Evolutionary conservation across 805 yeast genomes (phyloP).

Genomic region (Kodamaea kaohsiungensis): DNA sequence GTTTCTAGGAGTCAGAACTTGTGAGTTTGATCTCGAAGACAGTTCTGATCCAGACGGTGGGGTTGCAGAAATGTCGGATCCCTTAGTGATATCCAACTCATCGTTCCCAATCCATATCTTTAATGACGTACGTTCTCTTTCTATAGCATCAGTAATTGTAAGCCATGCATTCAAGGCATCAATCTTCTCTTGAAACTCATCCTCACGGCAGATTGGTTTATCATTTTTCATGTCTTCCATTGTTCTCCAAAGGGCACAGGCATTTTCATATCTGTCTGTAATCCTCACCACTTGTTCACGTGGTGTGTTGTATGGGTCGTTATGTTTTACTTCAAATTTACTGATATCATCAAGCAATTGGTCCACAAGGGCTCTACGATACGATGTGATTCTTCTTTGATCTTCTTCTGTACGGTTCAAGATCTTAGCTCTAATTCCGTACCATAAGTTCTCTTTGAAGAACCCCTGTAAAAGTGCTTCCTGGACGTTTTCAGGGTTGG

Average conservation of each 20-base stretch:
- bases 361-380: slow-evolving; percentile 72
- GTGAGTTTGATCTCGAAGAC: slow-evolving; percentile 15
- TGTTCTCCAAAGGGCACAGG: slow-evolving; percentile 79
- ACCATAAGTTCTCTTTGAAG: slow-evolving; percentile 78
- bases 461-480: slow-evolving; percentile 55
- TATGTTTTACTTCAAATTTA: slow-evolving; percentile 58
- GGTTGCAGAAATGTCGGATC: slow-evolving; percentile 20
- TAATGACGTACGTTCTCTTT: slow-evolving; percentile 59
- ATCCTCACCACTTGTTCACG: slow-evolving; percentile 53
- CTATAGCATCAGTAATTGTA: slow-evolving; percentile 68
- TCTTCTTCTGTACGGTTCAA: slow-evolving; percentile 80
- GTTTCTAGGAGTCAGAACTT: slow-evolving; percentile 14
- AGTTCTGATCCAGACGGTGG: slow-evolving; percentile 16
- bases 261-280: slow-evolving; percentile 60
- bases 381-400: slow-evolving; percentile 67
- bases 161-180: slow-evolving; percentile 86
- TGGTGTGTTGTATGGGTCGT: slow-evolving; percentile 29
- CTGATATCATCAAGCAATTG: slow-evolving; percentile 67
- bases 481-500: slow-evolving; percentile 34
- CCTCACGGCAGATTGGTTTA: slow-evolving; percentile 67
- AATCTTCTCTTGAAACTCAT: slow-evolving; percentile 62
- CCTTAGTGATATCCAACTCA: slow-evolving; percentile 61
- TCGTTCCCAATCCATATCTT: slow-evolving; percentile 84
- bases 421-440: slow-evolving; percentile 80
- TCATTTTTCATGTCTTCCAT: slow-evolving; percentile 75